Percentiles rank a stretch among this genome's conserved stretches.
phyloP scores from a whole-genome alignment of 2,329 filamentous ascomycete genomes.

The Didymella pomorum region DNA sequence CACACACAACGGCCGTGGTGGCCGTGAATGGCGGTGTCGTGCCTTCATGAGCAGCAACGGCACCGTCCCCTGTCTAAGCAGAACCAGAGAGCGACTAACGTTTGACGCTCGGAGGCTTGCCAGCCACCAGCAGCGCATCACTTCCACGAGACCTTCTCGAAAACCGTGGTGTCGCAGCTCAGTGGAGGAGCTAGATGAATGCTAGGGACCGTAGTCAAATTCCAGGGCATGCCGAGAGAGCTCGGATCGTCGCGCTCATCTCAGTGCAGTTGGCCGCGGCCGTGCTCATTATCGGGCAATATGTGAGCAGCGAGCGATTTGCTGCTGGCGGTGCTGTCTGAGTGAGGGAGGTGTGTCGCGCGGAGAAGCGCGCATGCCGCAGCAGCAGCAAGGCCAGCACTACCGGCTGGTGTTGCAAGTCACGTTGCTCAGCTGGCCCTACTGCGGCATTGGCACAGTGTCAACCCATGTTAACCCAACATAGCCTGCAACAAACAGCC shows the following conservation, averaged over 20 bases:
- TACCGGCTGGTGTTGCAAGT: conserved; percentile 31
- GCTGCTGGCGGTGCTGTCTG: conserved; percentile 21
- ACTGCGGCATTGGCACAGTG: conserved; percentile 16
- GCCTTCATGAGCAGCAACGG: conserved; percentile 9
- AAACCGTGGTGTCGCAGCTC: conserved; percentile 28
- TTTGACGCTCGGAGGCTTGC: conserved; percentile 11
- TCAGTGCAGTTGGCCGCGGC: conserved; percentile 31
- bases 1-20: conserved; percentile 10
- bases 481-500: conserved; percentile 4
- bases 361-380: conserved; percentile 35
- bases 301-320: conserved; percentile 19
- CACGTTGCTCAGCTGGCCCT: conserved; percentile 27
- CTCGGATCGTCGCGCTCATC: conserved; percentile 33
- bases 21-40: conserved; percentile 21
- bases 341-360: conserved; percentile 12
- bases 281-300: conserved; percentile 38
- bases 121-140: conserved; percentile 39
- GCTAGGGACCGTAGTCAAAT: conserved; percentile 24
- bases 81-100: conserved; percentile 4
- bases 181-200: conserved; percentile 24
- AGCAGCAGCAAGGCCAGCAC: conserved; percentile 11
- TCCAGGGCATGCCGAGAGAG: conserved; percentile 21
- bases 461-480: background rate
- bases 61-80: conserved; percentile 9
- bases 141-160: conserved; percentile 48